A percentile compares a stretch with the other conserved stretches of the same genome.
These are phyloP conservation scores for Boletus tylopilopsis DNA, from an alignment of 768 basidiomycete genomes.

Conservation along the genomic window DNA sequence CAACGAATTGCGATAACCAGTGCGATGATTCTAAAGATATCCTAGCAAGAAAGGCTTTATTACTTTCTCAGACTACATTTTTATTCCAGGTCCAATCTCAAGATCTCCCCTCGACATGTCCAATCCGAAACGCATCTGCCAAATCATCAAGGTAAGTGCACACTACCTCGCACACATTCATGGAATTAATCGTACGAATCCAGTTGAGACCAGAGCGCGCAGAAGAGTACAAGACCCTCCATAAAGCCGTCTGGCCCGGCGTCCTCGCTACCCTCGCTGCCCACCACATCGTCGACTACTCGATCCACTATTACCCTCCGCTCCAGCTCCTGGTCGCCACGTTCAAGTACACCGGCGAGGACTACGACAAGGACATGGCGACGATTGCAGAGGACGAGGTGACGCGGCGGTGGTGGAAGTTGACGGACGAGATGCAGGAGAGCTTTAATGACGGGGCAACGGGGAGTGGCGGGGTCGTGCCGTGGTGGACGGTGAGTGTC, in stretches of 20 bases:
- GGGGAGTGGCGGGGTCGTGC: constrained; percentile 62
- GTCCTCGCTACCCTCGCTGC: constrained; percentile 61
- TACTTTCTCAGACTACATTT: no score
- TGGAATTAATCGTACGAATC: no score
- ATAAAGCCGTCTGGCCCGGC: constrained; percentile 63
- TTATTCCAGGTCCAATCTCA: no score
- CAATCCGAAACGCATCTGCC: constrained; percentile 55
- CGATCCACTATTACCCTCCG: constrained; percentile 65
- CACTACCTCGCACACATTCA: no score
- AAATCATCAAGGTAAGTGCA: constrained; percentile 58
- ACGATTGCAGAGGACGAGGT: constrained; percentile 59
- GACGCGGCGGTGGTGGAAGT: constrained; percentile 73
- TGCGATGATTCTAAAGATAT: no score
- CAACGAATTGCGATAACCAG: no score
- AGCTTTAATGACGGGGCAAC: constrained; percentile 66
- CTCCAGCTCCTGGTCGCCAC: constrained; percentile 69
- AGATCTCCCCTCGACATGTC: no score
- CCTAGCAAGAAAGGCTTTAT: no score
- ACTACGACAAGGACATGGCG: constrained; percentile 67
- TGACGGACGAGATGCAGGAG: constrained; percentile 78
- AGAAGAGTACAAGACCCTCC: constrained; percentile 54
- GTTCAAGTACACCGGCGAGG: constrained; percentile 68
- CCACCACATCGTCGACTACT: constrained; percentile 70
- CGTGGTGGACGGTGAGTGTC: constrained; percentile 63
- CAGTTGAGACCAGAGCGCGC: constrained; percentile 54